Conservation (phyloP, 129 eudicot species). For the Cynara cardunculus region DNA sequence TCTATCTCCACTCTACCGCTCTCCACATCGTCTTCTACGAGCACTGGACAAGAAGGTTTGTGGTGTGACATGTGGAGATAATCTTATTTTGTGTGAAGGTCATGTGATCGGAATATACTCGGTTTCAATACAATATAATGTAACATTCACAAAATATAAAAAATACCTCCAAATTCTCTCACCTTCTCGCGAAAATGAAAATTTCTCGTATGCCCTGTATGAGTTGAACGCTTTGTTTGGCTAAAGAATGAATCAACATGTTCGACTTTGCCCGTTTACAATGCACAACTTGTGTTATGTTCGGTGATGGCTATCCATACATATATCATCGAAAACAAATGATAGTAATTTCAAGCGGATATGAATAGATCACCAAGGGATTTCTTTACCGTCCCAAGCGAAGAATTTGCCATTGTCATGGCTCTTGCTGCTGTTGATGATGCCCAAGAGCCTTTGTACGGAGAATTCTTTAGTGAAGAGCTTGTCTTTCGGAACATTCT, state of each 20-base stretch:
- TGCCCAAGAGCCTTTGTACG: constrained; percentile 63
- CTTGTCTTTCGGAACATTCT: constrained; percentile 77
- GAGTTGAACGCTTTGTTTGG: not conserved
- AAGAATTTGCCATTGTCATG: constrained; percentile 88
- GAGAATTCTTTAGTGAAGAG: constrained; percentile 90
- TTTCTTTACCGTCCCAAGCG: constrained; percentile 98
- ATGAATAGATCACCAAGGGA: constrained; percentile 68
- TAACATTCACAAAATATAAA: no score
- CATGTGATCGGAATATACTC: no score
- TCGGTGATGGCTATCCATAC: not conserved
- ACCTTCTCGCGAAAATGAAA: not conserved
- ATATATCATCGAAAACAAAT: not conserved
- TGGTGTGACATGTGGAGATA: no score
- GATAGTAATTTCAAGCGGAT: not conserved
- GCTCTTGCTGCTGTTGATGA: constrained; percentile 56
- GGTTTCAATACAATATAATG: no score
- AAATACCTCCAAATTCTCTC: no score
- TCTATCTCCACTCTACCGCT: no score
- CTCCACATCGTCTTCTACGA: no score
- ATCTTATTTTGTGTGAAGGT: no score
- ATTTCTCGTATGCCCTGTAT: not conserved
- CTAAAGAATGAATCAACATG: not conserved
- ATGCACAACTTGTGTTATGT: not conserved
- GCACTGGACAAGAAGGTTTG: no score
- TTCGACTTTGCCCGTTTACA: not conserved